Percentiles rank a stretch among this genome's conserved stretches.
phyloP scores from a whole-genome alignment of 2,329 filamentous ascomycete genomes.

The Neoscytalidium dimidiatum region DNA sequence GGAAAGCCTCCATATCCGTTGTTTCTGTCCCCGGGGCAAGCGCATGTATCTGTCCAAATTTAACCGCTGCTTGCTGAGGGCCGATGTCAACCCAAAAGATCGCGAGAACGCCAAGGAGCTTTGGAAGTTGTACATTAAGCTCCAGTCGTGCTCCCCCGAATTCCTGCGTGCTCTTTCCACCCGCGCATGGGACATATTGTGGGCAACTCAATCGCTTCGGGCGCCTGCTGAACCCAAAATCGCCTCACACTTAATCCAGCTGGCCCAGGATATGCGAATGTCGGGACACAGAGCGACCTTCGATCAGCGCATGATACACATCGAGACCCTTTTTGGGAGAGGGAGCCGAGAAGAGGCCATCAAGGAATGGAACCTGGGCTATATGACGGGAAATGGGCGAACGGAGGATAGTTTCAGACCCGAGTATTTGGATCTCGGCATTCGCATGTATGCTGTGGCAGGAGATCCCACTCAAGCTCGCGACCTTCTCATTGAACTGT shows the following conservation, averaged over 20 bases:
- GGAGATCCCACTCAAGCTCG: conserved; percentile 63
- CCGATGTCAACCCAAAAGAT: conserved; percentile 13
- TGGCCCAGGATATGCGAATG: conserved; percentile 33
- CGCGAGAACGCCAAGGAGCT: conserved; percentile 23
- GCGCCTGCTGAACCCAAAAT: conserved; percentile 24
- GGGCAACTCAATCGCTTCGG: conserved; percentile 28
- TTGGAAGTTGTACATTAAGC: conserved; percentile 35
- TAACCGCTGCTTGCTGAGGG: conserved; percentile 23
- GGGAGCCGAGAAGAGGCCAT: conserved; percentile 32
- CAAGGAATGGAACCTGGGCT: conserved; percentile 33
- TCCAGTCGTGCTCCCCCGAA: conserved; percentile 25
- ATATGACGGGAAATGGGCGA: conserved; percentile 12
- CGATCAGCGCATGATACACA: conserved; percentile 26
- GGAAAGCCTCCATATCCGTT: background rate
- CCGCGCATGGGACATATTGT: conserved; percentile 37
- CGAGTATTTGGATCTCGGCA: conserved; percentile 62
- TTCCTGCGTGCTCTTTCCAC: conserved; percentile 27
- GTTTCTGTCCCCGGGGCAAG: background rate
- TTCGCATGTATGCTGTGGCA: conserved; percentile 62
- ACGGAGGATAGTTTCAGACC: conserved; percentile 30
- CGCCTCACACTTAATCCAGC: conserved; percentile 25
- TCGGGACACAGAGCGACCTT: conserved; percentile 25
- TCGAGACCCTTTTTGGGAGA: conserved; percentile 32
- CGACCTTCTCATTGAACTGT: conserved; percentile 56
- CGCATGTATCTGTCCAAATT: conserved; percentile 19